Conservation (phyloP, 2,329 filamentous ascomycete species). For the Trichoderma cornu-damae region DNA sequence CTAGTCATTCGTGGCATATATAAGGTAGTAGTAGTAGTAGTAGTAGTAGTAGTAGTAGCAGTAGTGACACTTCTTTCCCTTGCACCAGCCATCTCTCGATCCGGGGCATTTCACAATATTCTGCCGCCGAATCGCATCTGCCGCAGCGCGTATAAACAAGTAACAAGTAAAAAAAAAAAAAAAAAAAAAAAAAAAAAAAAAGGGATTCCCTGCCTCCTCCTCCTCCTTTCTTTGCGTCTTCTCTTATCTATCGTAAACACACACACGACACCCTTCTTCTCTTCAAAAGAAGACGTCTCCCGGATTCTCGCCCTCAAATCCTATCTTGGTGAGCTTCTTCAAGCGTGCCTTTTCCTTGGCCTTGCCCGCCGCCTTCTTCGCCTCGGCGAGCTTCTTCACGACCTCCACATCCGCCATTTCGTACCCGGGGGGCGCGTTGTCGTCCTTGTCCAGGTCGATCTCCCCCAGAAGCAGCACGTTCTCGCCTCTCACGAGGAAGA, state of each 20-base stretch:
- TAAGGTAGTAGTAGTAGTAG: too few species aligned
- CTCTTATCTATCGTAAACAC: not conserved
- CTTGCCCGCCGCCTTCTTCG: slow-evolving; percentile 65
- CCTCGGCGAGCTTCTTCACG: slow-evolving; percentile 68
- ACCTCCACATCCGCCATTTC: slow-evolving; percentile 59
- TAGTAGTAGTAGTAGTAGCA: too few species aligned
- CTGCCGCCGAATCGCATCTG: slow-evolving; percentile 39
- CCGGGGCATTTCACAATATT: slow-evolving; percentile 60
- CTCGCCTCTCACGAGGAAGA: slow-evolving; percentile 90
- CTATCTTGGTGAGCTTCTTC: slow-evolving; percentile 67
- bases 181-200: slow-evolving; percentile 6
- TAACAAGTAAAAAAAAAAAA: not conserved
- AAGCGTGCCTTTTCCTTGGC: slow-evolving; percentile 65
- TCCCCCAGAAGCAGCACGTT: slow-evolving; percentile 95
- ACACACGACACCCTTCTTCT: not conserved
- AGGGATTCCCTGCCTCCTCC: not conserved
- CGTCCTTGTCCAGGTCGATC: slow-evolving; percentile 94
- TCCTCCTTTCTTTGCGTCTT: too few species aligned
- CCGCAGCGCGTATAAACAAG: slow-evolving; percentile 20
- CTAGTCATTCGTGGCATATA: not conserved
- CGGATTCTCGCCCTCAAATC: slow-evolving; percentile 81
- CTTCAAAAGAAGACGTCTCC: slow-evolving; percentile 66
- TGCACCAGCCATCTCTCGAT: slow-evolving; percentile 8
- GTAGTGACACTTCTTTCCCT: not conserved
- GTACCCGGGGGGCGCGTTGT: slow-evolving; percentile 73